Percentiles rank a stretch among this genome's conserved stretches.
Evolutionary conservation across 2,329 filamentous ascomycete genomes (phyloP).

Genomic region (Lecanoromycetidae sp.): DNA sequence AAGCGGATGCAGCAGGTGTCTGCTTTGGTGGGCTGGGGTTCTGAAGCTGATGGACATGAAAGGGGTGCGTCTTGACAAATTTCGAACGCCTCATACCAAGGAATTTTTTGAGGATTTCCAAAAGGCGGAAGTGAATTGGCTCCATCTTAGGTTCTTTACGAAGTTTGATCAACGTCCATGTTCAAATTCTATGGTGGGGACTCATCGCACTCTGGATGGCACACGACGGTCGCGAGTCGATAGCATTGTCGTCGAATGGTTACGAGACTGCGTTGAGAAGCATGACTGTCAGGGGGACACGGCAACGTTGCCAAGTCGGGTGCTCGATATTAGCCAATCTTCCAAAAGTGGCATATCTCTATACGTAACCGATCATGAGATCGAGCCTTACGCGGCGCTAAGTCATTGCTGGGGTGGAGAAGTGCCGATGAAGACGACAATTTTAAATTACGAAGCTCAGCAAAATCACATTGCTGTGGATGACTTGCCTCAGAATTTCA

Average conservation of each 20-base stretch:
- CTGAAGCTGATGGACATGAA: neutral
- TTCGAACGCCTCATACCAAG: neutral
- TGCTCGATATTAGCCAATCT: neutral
- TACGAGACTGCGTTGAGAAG: neutral
- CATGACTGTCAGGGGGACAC: neutral
- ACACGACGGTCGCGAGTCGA: neutral
- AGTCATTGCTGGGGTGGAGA: constrained; percentile 1
- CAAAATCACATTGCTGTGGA: neutral
- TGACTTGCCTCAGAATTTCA: neutral
- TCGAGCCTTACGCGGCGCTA: neutral
- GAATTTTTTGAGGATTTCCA: too few species aligned
- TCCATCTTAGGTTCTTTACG: neutral
- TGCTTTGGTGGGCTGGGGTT: neutral
- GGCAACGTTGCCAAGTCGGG: neutral
- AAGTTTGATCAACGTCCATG: neutral
- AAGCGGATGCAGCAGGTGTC: neutral
- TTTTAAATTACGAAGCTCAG: neutral
- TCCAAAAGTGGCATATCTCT: neutral
- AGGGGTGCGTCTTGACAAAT: neutral
- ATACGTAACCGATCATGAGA: neutral
- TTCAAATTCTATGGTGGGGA: neutral
- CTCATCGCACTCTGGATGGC: neutral
- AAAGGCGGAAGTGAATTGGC: too few species aligned
- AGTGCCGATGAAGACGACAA: neutral
- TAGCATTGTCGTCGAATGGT: neutral